phyloP scores from a whole-genome alignment of 306 rosid species.

The apple (Malus domestica) region DNA sequence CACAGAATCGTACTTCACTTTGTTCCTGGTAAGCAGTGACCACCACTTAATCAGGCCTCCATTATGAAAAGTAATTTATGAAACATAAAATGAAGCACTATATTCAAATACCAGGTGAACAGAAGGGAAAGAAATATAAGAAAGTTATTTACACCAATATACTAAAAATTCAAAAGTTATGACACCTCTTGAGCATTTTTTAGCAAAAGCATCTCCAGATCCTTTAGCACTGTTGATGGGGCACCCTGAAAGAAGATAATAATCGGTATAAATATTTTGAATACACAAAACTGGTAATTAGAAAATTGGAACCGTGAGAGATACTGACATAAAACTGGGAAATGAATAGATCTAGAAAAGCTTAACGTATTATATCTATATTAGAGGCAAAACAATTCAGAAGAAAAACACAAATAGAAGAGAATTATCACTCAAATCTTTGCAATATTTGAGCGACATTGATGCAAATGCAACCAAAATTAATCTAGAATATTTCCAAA shows the following conservation, averaged over 20 bases:
- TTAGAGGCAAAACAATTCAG: neutral
- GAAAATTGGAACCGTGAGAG: neutral
- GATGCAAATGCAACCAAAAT: neutral
- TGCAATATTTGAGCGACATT: neutral
- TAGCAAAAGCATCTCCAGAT: conserved; percentile 74
- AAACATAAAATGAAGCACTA: neutral
- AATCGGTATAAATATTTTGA: conserved; percentile 15
- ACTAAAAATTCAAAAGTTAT: neutral
- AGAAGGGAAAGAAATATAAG: neutral
- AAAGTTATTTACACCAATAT: neutral
- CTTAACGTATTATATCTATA: neutral
- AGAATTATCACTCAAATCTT: neutral
- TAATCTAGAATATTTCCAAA: neutral
- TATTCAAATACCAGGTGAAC: neutral
- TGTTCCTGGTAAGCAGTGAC: conserved; percentile 49
- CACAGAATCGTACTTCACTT: conserved; percentile 85
- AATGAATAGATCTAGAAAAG: neutral
- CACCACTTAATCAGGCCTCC: conserved; percentile 13
- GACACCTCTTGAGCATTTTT: conserved; percentile 68
- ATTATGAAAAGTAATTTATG: neutral
- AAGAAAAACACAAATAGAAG: neutral
- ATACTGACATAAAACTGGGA: neutral
- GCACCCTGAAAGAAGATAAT: conserved; percentile 56
- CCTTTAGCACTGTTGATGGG: conserved; percentile 54
- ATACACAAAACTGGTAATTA: conserved; percentile 6